phyloP scores from a whole-genome alignment of 2,329 filamentous ascomycete species.

The Microdochium bolleyi region DNA sequence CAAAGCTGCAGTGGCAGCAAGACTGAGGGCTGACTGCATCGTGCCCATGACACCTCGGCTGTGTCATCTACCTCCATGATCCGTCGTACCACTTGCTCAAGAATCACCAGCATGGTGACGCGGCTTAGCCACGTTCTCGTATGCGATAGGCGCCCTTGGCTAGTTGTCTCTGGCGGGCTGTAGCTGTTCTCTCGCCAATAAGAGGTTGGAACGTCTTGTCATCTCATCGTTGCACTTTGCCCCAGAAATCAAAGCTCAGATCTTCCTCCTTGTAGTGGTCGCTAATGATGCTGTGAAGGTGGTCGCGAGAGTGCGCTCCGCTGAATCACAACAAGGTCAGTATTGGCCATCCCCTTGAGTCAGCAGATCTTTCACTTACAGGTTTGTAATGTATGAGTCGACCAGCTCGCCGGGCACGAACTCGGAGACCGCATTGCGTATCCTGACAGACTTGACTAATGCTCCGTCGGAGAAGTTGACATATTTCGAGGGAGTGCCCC shows the following conservation, averaged over 20 bases:
- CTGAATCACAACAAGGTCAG: slow-evolving; percentile 5
- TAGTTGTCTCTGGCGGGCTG: no score
- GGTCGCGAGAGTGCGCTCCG: slow-evolving; percentile 43
- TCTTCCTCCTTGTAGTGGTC: slow-evolving; percentile 73
- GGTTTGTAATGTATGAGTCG: slow-evolving; percentile 78
- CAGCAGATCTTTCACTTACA: slow-evolving; percentile 42
- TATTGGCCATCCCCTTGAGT: background rate
- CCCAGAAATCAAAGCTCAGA: slow-evolving; percentile 49
- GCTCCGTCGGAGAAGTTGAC: slow-evolving; percentile 72
- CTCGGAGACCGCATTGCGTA: slow-evolving; percentile 74
- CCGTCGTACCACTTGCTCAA: no score
- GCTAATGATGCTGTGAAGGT: slow-evolving; percentile 64
- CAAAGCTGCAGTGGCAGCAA: no score
- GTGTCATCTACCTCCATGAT: no score
- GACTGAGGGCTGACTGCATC: no score
- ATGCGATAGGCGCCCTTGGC: no score
- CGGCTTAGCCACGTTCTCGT: no score
- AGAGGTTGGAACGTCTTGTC: background rate
- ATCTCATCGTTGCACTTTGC: slow-evolving; percentile 21
- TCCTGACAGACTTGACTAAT: slow-evolving; percentile 68
- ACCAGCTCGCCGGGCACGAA: slow-evolving; percentile 71
- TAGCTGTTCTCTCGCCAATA: no score
- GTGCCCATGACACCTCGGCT: no score
- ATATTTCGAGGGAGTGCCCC: slow-evolving; percentile 71
- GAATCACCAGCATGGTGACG: no score